Base-by-base conservation (phyloP, 179 eudicot species). In the Beta corolliflora region DNA sequence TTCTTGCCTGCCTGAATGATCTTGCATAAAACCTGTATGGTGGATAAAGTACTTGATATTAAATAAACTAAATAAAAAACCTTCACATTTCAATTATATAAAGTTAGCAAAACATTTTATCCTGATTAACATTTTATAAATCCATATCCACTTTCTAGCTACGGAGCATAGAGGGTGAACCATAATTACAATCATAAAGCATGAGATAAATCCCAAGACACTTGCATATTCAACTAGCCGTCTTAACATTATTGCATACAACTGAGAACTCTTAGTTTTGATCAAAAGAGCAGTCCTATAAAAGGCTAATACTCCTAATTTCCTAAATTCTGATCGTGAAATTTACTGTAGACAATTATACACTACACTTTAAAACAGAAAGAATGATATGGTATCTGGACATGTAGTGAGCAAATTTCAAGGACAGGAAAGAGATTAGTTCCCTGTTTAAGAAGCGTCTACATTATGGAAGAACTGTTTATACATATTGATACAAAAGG, bases 11-110 rank as follows among this genome's bases (percentile, higher is more conserved):
- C 72, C 76, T 65, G 79, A 64, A 56, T 82, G 81, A 79, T 85
- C 83, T 76, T 63, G 63, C 72, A 79, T 25, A 67, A 77, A 68
- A 81, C 92, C 98, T 92, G 91, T 63, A 67, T 64, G 78, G 79
- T 67, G 76, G 86, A 80, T 48, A 16, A 76, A 79, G 59, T 70
- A 83, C 31, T 16, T 36, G 25, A 71, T 64, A 50, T 31, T 55
- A 68, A 73, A 66, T 41, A 13, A 53, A 67, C 50, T 36, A 36
- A 53, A 54, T n/a, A 75, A 16, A 2, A 9, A 73, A 10, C 56
- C 61, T 21, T 58, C 25, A 41, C 36, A 21, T 9, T 73, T 52
- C 29, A 55, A 13, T 64, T 48, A 12, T 5, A 13, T 11, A 14
- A 23, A 58, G 14, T 16, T 11, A 5, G 63, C 55, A 67, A 75